A percentile compares a stretch with the other conserved stretches of the same genome.
These are phyloP conservation scores for Phtheirospermum japonicum DNA, from an alignment of 257 asterid genomes.

Conservation along the genomic window DNA sequence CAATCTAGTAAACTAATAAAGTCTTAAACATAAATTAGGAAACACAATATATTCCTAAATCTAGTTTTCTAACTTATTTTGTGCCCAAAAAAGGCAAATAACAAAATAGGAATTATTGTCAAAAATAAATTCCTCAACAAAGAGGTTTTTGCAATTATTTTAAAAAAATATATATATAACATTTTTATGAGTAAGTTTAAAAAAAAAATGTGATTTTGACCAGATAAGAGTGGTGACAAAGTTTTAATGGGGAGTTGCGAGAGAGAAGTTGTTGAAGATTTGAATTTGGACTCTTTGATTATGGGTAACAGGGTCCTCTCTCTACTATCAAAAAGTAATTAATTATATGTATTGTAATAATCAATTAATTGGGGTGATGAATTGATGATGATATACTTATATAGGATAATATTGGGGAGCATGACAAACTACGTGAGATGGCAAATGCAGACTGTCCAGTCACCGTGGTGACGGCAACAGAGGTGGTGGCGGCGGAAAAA, in stretches of 20 bases:
- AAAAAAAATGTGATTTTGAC: not conserved
- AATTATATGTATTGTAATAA: not conserved
- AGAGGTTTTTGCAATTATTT: constrained; percentile 71
- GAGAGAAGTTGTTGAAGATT: constrained; percentile 70
- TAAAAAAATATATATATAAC: too few relatives aligned
- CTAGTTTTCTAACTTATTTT: too few relatives aligned
- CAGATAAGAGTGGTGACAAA: constrained; percentile 66
- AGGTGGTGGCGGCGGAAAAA: too few relatives aligned
- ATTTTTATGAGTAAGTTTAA: too few relatives aligned
- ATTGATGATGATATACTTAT: too few relatives aligned
- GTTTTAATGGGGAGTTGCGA: constrained; percentile 83
- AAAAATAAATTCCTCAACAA: too few relatives aligned
- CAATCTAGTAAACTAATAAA: too few relatives aligned
- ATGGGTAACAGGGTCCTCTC: constrained; percentile 86
- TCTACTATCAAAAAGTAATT: constrained; percentile 51
- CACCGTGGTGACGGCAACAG: constrained; percentile 64
- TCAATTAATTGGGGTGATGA: not conserved
- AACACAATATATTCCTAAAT: too few relatives aligned
- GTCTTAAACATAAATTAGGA: too few relatives aligned
- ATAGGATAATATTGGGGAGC: constrained; percentile 76
- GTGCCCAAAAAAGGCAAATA: too few relatives aligned
- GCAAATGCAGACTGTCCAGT: constrained; percentile 60
- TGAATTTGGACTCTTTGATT: constrained; percentile 70
- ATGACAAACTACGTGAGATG: constrained; percentile 60
- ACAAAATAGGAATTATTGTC: too few relatives aligned